These are phyloP conservation scores for Saccharum officinarum DNA, from an alignment of 176 grass and related monocot species.

Conservation along the genomic window DNA sequence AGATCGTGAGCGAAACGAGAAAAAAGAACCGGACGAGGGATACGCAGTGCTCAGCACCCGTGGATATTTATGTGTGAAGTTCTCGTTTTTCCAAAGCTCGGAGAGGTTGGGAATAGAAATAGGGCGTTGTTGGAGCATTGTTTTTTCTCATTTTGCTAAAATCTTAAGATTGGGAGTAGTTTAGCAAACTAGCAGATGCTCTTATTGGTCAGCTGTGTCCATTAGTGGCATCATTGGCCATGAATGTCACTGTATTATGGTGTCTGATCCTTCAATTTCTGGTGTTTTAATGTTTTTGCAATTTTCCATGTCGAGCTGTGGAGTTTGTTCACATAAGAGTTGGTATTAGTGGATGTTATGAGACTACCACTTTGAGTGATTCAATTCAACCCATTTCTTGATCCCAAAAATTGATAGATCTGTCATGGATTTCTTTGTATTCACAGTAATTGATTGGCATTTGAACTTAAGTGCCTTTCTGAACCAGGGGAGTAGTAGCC, in stretches of 20 bases:
- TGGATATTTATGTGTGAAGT: too few relatives aligned
- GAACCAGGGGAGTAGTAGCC: neutral
- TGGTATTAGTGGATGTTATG: neutral
- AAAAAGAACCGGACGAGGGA: too few relatives aligned
- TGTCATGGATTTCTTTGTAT: neutral
- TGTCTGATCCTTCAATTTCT: neutral
- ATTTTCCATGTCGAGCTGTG: neutral
- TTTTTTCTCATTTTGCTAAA: too few relatives aligned
- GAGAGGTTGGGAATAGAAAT: too few relatives aligned
- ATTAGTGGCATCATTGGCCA: neutral
- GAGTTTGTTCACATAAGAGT: neutral
- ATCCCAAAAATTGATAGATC: neutral
- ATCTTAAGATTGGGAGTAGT: too few relatives aligned
- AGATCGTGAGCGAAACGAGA: too few relatives aligned
- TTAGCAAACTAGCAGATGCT: too few relatives aligned
- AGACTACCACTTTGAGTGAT: neutral
- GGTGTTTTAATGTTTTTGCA: neutral
- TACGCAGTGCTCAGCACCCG: too few relatives aligned
- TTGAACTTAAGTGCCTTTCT: neutral
- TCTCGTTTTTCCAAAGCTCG: too few relatives aligned
- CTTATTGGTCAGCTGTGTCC: neutral
- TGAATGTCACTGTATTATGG: neutral
- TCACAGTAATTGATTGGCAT: neutral
- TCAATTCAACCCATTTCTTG: neutral
- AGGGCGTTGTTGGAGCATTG: too few relatives aligned